Evolutionary conservation across 225 moss, liverwort and hornwort genomes (phyloP), one percentile per base, ranked within the genome.

Genomic region (Ulota crispa): DNA sequence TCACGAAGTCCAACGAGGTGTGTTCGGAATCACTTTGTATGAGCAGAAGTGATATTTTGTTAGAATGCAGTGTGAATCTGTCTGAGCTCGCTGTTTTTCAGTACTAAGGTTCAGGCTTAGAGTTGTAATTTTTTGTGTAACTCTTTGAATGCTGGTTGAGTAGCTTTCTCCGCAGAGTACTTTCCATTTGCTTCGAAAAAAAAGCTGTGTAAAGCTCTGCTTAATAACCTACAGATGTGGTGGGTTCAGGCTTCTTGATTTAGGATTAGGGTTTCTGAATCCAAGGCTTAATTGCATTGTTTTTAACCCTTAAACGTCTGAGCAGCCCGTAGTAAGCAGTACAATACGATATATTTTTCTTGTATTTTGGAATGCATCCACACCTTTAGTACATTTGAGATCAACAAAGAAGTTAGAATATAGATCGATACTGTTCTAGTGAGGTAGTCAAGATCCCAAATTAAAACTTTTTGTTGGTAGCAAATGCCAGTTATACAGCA

Each of bases 1-100:
- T 45, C 83, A 28, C 20, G 73, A 81, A 55, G 80, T 45, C 6
- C 77, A 70, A 59, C 72, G 69, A 73, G 86, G 88, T 90, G 43
- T 50, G 55, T 56, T 45, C 26, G 32, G 55, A 15, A 20, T 18
- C 18, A 16, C 15, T 53, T 39, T 0, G 6, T 2, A 4, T 70
- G 30, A 53, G 64, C 42, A 32, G 73, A 56, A 56, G 54, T 24
- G 45, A 45, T 43, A 43, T 24, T 41, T 42, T 41, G 37, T 53
- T 31, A 32, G 50, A 72, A 67, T 18, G n/a, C 36, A 10, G 4
- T 39, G 7, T 27, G 5, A 20, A 21, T 32, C 59, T 59, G 6
- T 32, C 21, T 5, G 30, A 73, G 9, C 5, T 73, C n/a, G 9
- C 23, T 64, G 23, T 47, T 76, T 43, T 55, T 23, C 31, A 66